These are phyloP conservation scores for Garcileccinum viscosum DNA, from an alignment of 1,284 basidiomycete genomes.

Conservation along the genomic window DNA sequence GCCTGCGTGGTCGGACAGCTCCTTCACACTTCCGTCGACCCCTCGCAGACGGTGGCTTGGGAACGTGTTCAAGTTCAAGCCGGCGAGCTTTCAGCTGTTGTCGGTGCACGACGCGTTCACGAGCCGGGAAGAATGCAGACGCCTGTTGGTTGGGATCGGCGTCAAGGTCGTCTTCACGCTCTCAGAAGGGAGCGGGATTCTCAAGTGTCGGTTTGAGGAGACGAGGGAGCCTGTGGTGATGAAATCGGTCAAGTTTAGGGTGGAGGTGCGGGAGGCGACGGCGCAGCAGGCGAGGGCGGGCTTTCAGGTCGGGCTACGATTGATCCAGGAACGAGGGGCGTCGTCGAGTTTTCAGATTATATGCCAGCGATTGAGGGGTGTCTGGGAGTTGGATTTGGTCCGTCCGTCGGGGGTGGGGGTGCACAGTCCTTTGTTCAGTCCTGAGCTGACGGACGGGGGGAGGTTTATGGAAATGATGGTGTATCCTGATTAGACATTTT, in stretches of 20 bases:
- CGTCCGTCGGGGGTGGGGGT: slow-evolving; percentile 17
- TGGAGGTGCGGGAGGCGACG: slow-evolving; percentile 66
- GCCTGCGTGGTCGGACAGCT: slow-evolving; percentile 55
- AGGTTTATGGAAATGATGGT: slow-evolving; percentile 33
- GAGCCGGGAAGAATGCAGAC: slow-evolving; percentile 76
- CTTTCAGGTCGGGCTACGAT: slow-evolving; percentile 62
- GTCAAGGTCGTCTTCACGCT: slow-evolving; percentile 72
- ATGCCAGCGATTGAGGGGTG: slow-evolving; percentile 67
- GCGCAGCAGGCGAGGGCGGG: slow-evolving; percentile 53
- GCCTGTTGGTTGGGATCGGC: slow-evolving; percentile 76
- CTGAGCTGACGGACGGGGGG: slow-evolving; percentile 21
- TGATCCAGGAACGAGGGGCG: slow-evolving; percentile 88
- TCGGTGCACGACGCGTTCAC: slow-evolving; percentile 64
- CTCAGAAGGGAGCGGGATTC: slow-evolving; percentile 61
- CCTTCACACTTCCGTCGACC: slow-evolving; percentile 48
- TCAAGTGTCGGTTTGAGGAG: slow-evolving; percentile 75
- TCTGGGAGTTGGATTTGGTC: slow-evolving; percentile 70
- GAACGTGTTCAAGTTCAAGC: slow-evolving; percentile 88
- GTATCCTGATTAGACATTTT: slow-evolving; percentile 30
- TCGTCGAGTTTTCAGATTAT: slow-evolving; percentile 80
- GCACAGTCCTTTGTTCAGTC: slow-evolving; percentile 31
- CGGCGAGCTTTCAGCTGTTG: slow-evolving; percentile 65
- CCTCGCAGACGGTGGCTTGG: slow-evolving; percentile 87
- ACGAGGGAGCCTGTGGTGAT: slow-evolving; percentile 56
- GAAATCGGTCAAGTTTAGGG: slow-evolving; percentile 78